Conservation (phyloP, 805 yeast genomes). For the Pichia sporocuriosa region DNA sequence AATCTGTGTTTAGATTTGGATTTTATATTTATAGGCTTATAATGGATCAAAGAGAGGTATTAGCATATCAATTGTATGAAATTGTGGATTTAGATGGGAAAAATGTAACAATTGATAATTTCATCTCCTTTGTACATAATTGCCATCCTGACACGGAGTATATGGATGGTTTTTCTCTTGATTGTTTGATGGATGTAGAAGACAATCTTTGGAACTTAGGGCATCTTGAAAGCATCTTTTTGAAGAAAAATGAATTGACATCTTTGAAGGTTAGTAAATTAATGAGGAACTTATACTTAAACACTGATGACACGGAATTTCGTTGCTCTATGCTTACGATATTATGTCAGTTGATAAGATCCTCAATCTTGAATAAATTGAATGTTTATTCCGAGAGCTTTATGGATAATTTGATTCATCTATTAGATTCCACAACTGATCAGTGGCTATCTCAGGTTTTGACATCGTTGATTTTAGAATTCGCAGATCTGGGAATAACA, state of each 20-base stretch:
- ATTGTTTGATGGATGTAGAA: not conserved
- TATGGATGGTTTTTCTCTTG: not conserved
- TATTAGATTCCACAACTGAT: not conserved
- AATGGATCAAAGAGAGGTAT: not conserved
- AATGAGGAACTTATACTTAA: not conserved
- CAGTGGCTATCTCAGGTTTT: not conserved
- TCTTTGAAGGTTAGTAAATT: not conserved
- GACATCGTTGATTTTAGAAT: not conserved
- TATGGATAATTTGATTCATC: slow-evolving; percentile 10
- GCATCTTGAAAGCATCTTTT: not conserved
- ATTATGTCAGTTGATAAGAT: slow-evolving; percentile 12
- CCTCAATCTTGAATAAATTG: slow-evolving; percentile 20
- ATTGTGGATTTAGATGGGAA: not conserved
- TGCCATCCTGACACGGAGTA: not conserved
- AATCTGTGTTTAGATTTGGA: too few species aligned
- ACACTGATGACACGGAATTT: not conserved
- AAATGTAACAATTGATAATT: not conserved
- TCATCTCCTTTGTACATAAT: not conserved
- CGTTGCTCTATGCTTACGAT: slow-evolving; percentile 9
- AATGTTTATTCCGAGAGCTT: slow-evolving; percentile 14
- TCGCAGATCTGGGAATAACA: slow-evolving; percentile 18
- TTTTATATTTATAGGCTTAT: too few species aligned
- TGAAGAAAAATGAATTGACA: not conserved
- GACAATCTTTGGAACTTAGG: not conserved
- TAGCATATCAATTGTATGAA: not conserved